A percentile compares a stretch with the other conserved stretches of the same genome.
phyloP scores from a whole-genome alignment of 1,284 basidiomycete species.

The Naganishia sp. region DNA sequence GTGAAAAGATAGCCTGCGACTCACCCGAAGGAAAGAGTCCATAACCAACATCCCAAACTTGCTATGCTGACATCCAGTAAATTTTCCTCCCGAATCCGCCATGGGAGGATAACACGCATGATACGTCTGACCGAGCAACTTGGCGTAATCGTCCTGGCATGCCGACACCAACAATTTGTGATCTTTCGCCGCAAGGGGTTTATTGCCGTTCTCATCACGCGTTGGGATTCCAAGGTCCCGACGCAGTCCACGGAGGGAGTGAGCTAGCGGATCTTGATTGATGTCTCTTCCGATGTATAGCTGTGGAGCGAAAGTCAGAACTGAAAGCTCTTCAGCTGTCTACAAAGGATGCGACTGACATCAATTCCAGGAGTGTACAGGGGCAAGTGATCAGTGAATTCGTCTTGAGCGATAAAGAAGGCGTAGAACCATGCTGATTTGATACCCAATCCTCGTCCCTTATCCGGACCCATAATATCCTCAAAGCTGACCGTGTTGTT shows the following conservation, averaged over 20 bases:
- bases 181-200: background rate
- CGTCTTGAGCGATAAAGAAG: conserved; percentile 28
- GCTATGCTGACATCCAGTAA: conserved; percentile 27
- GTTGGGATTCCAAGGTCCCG: conserved; percentile 8
- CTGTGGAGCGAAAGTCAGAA: conserved; percentile 3
- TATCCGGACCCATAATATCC: conserved; percentile 22
- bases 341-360: background rate
- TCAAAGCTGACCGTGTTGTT: conserved; percentile 27
- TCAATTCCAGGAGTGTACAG: conserved; percentile 5
- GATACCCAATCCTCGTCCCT: conserved; percentile 17
- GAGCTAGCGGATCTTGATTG: conserved; percentile 25
- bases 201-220: conserved; percentile 10
- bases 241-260: background rate
- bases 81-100: conserved; percentile 19
- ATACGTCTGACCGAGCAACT: conserved; percentile 21
- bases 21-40: conserved; percentile 30
- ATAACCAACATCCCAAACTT: conserved; percentile 31
- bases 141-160: conserved; percentile 1
- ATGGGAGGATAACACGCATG: conserved; percentile 22
- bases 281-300: conserved; percentile 33
- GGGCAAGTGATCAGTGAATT: conserved; percentile 29
- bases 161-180: conserved; percentile 13
- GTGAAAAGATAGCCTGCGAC: background rate
- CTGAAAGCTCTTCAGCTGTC: background rate
- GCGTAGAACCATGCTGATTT: conserved; percentile 18